Evolutionary conservation across 148 eudicot species (phyloP).

Genomic region (Amaranthus cruentus): DNA sequence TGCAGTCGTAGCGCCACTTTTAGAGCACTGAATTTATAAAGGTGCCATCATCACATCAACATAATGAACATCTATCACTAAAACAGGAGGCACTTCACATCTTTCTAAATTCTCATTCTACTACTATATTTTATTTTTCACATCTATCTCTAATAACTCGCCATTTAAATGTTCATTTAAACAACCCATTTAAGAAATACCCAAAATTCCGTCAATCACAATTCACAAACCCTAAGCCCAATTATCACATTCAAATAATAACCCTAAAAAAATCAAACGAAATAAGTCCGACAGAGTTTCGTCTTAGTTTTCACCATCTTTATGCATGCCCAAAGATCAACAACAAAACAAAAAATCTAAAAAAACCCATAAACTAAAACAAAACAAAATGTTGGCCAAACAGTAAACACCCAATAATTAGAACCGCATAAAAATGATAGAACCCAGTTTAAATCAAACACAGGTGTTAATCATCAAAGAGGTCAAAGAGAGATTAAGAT

Average conservation of each 20-base stretch:
- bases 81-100: background rate
- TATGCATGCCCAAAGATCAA: background rate
- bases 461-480: background rate
- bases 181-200: no score
- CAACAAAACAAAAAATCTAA: background rate
- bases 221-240: constrained; percentile 3
- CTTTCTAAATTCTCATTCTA: background rate
- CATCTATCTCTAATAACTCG: background rate
- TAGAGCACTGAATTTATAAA: constrained; percentile 47
- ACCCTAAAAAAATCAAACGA: background rate
- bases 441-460: background rate
- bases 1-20: constrained; percentile 68
- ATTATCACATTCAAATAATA: background rate
- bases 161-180: no score
- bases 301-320: background rate
- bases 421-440: background rate
- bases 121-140: background rate
- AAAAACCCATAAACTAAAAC: background rate
- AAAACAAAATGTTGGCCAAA: background rate
- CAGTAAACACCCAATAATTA: background rate
- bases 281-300: background rate
- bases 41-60: constrained; percentile 4
- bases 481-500: background rate
- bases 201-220: background rate
- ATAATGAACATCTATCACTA: background rate